A percentile compares a stretch with the other conserved stretches of the same genome.
Conservation (phyloP, 2,329 filamentous ascomycete species). For the Cladophialophora chaetospira region DNA sequence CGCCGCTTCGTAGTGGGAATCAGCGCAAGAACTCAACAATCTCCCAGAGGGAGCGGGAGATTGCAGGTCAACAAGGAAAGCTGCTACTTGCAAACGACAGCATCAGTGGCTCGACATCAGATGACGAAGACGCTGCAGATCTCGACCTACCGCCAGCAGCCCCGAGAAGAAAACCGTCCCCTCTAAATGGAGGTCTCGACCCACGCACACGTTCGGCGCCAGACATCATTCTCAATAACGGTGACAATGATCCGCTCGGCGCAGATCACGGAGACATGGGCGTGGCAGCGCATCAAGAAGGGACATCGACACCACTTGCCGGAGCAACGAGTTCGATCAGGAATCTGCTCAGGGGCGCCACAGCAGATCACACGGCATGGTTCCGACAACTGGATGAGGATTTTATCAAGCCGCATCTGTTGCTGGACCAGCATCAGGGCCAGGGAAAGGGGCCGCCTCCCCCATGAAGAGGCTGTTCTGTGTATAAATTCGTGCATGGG, state of each 20-base stretch:
- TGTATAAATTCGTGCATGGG: slow-evolving; percentile 1
- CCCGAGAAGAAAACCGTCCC: slow-evolving; percentile 44
- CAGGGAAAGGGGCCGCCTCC: slow-evolving; percentile 29
- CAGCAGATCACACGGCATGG: slow-evolving; percentile 84
- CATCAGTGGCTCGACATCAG: slow-evolving; percentile 40
- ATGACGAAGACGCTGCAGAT: slow-evolving; percentile 54
- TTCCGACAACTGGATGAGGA: slow-evolving; percentile 94
- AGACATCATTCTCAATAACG: slow-evolving; percentile 26
- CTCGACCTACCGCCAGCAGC: slow-evolving; percentile 63
- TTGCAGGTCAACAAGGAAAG: slow-evolving; percentile 49
- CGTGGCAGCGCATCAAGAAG: slow-evolving; percentile 19
- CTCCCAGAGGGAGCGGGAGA: slow-evolving; percentile 48
- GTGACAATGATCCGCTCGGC: slow-evolving; percentile 17
- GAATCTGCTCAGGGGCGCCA: slow-evolving; percentile 73
- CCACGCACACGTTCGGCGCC: slow-evolving; percentile 22
- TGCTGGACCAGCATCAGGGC: slow-evolving; percentile 68
- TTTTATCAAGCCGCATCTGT: slow-evolving; percentile 87
- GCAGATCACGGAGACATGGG: slow-evolving; percentile 19
- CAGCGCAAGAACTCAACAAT: slow-evolving; percentile 55
- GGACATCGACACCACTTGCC: slow-evolving; percentile 25
- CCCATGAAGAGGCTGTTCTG: background rate
- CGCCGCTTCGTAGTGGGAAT: slow-evolving; percentile 46
- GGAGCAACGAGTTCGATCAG: slow-evolving; percentile 61
- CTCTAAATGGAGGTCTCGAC: slow-evolving; percentile 36
- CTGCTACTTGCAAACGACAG: slow-evolving; percentile 53